Conservation (phyloP, 2,329 filamentous ascomycete species). For the Arthrobotrys megalospora region DNA sequence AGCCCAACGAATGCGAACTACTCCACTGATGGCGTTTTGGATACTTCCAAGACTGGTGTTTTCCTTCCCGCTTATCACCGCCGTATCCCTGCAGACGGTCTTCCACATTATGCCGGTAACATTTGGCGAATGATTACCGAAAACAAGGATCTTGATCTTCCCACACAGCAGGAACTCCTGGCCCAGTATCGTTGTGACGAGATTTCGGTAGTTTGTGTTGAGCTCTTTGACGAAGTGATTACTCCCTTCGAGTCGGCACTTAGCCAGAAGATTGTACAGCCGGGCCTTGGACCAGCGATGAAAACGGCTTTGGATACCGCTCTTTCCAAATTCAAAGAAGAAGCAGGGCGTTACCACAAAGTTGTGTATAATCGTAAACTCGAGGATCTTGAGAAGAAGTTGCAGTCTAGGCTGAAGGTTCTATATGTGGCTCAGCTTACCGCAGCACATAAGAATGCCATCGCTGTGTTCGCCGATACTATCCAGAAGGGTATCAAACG, state of each 20-base stretch:
- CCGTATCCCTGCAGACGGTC: slow-evolving; percentile 96
- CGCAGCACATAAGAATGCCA: slow-evolving; percentile 89
- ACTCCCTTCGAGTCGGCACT: slow-evolving; percentile 84
- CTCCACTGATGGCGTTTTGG: slow-evolving; percentile 47
- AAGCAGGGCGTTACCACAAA: slow-evolving; percentile 96
- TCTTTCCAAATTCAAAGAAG: slow-evolving; percentile 86
- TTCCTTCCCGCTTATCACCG: slow-evolving; percentile 96
- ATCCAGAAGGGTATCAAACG: slow-evolving; percentile 93
- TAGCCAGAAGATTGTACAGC: slow-evolving; percentile 80
- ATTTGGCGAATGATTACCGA: slow-evolving; percentile 99
- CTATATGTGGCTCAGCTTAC: slow-evolving; percentile 90
- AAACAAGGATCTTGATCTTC: slow-evolving; percentile 97
- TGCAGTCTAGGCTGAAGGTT: slow-evolving; percentile 88
- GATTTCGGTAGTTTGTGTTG: slow-evolving; percentile 88
- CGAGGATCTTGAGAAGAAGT: slow-evolving; percentile 85
- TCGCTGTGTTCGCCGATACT: slow-evolving; percentile 86
- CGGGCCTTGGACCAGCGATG: slow-evolving; percentile 82
- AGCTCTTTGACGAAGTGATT: slow-evolving; percentile 86
- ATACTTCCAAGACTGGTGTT: slow-evolving; percentile 71
- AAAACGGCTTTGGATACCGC: slow-evolving; percentile 79
- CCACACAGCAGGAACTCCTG: slow-evolving; percentile 95
- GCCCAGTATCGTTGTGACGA: slow-evolving; percentile 98
- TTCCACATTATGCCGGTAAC: slow-evolving; percentile 91
- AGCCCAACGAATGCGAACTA: slow-evolving; percentile 76
- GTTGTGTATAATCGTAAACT: slow-evolving; percentile 90